Evolutionary conservation across 108 stramenopile species (phyloP).

Genomic region (Cylindrotheca closterium): DNA sequence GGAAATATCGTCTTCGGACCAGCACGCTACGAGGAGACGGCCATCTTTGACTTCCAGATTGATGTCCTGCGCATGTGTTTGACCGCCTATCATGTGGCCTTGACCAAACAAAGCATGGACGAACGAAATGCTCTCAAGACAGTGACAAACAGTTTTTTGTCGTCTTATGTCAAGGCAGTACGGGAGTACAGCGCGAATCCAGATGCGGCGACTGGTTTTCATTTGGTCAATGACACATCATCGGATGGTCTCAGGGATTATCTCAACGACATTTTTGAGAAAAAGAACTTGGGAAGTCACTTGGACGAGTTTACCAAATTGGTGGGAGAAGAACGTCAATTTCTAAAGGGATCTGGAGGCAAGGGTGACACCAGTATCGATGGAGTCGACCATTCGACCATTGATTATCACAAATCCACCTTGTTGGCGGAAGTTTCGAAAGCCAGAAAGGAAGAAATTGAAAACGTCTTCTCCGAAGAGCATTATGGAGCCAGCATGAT

Average conservation of each 20-base stretch:
- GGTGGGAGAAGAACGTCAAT: neutral
- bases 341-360: neutral
- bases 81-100: slow-evolving; percentile 30
- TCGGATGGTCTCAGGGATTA: slow-evolving; percentile 39
- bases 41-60: slow-evolving; percentile 62
- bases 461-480: slow-evolving; percentile 38
- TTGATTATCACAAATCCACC: too few species aligned
- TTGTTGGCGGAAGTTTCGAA: slow-evolving; percentile 39
- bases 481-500: slow-evolving; percentile 61
- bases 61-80: slow-evolving; percentile 59
- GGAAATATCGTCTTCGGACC: slow-evolving; percentile 60
- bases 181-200: slow-evolving; percentile 53
- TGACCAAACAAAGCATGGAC: neutral
- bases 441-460: slow-evolving; percentile 38
- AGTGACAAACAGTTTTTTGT: slow-evolving; percentile 47
- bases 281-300: neutral
- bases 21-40: slow-evolving; percentile 66
- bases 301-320: neutral
- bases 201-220: slow-evolving; percentile 39
- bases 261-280: slow-evolving; percentile 24
- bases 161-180: slow-evolving; percentile 38
- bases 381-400: too few species aligned
- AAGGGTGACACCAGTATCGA: neutral
- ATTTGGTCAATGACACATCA: slow-evolving; percentile 48
- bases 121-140: slow-evolving; percentile 30